Evolutionary conservation across 2,329 filamentous ascomycete species (phyloP).

Genomic region (Penicillium sp.): DNA sequence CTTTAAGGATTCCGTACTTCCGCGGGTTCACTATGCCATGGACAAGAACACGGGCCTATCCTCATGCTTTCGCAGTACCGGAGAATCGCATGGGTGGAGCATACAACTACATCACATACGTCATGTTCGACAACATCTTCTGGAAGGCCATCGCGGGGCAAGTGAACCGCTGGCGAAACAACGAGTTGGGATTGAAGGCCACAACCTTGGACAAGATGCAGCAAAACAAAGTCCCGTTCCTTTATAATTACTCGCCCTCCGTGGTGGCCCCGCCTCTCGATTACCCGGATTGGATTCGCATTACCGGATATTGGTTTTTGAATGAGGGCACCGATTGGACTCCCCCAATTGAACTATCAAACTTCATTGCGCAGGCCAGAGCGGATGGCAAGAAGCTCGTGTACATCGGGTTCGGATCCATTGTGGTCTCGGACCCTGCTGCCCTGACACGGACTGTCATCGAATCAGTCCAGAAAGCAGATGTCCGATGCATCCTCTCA

Average conservation of each 20-base stretch:
- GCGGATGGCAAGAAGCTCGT: conserved; percentile 85
- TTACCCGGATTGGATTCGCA: conserved; percentile 95
- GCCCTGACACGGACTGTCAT: conserved; percentile 91
- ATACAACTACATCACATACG: conserved; percentile 93
- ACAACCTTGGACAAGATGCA: conserved; percentile 90
- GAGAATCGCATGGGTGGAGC: conserved; percentile 91
- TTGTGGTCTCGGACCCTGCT: conserved; percentile 84
- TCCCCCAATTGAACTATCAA: conserved; percentile 70
- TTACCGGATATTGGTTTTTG: conserved; percentile 97
- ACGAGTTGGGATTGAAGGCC: conserved; percentile 70
- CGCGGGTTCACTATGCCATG: conserved; percentile 98
- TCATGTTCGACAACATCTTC: conserved; percentile 95
- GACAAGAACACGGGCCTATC: conserved; percentile 92
- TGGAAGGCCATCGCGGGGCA: conserved; percentile 92
- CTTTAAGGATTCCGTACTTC: conserved; percentile 90
- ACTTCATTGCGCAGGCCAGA: conserved; percentile 81
- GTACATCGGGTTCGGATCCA: conserved; percentile 95
- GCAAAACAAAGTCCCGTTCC: conserved; percentile 93
- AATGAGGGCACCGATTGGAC: conserved; percentile 70
- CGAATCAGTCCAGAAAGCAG: conserved; percentile 83
- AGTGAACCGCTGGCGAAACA: conserved; percentile 89
- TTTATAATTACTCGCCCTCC: conserved; percentile 94
- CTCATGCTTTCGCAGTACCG: conserved; percentile 91
- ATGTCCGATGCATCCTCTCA: conserved; percentile 89
- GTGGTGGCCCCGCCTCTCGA: conserved; percentile 94